Percentiles rank a stretch among this genome's conserved stretches.
phyloP scores from a whole-genome alignment of 495 filamentous ascomycete species.

The Hyaloscypha hepaticicola region DNA sequence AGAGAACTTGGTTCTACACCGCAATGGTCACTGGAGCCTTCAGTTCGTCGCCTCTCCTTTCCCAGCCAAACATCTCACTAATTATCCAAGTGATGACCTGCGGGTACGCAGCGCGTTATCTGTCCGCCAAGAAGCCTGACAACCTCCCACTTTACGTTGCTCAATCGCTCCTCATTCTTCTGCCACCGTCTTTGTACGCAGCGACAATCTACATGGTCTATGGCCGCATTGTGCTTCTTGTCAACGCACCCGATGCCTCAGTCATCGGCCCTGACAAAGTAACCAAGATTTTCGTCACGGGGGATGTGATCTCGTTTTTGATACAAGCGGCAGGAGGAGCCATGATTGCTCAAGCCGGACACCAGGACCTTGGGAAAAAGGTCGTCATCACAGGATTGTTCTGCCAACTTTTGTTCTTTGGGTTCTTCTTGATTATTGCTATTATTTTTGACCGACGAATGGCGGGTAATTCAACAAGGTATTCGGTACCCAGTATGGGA shows the following conservation, averaged over 20 bases:
- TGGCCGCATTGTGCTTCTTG: conserved; percentile 43
- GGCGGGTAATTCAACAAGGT: conserved; percentile 10
- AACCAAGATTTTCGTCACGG: conserved; percentile 46
- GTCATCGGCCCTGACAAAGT: conserved; percentile 39
- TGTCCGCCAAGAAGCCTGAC: conserved; percentile 37
- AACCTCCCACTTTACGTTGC: conserved; percentile 45
- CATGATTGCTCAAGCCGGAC: conserved; percentile 38
- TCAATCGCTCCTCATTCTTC: conserved; percentile 46
- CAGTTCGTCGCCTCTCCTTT: not conserved
- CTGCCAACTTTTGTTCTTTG: conserved; percentile 50
- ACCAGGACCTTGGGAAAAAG: conserved; percentile 39
- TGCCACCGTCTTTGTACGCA: conserved; percentile 52
- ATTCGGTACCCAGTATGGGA: conserved; percentile 21
- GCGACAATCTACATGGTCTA: conserved; percentile 57
- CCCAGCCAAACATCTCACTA: not conserved
- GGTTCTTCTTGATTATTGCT: conserved; percentile 47
- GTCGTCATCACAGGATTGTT: conserved; percentile 44
- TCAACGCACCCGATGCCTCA: conserved; percentile 43
- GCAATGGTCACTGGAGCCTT: conserved; percentile 2
- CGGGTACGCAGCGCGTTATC: conserved; percentile 45
- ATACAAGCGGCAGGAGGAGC: conserved; percentile 40
- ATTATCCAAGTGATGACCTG: conserved; percentile 48
- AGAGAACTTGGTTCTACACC: conserved; percentile 18
- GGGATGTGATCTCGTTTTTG: conserved; percentile 45
- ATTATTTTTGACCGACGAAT: conserved; percentile 37